Evolutionary conservation across 257 asterid species (phyloP).

Genomic region (Forsythia suspensa): DNA sequence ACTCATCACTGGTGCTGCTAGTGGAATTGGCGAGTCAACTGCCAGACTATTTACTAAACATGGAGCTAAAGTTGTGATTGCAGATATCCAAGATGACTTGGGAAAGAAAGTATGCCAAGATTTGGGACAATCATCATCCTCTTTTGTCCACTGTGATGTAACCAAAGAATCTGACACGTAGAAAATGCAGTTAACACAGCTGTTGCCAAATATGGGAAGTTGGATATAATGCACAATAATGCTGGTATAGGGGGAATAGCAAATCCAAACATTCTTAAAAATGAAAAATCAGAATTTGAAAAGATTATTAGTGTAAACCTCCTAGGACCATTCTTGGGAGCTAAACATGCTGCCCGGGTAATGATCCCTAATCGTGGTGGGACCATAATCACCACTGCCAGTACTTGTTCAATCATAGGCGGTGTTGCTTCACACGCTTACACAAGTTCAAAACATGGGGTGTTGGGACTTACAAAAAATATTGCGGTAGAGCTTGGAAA

Average conservation of each 20-base stretch:
- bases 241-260: slow-evolving; percentile 23
- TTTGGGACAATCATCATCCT: slow-evolving; percentile 18
- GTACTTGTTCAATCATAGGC: slow-evolving; percentile 19
- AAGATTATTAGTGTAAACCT: slow-evolving; percentile 30
- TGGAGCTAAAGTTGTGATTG: slow-evolving; percentile 12
- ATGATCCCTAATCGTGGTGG: slow-evolving; percentile 40
- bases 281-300: slow-evolving; percentile 13
- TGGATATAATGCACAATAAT: slow-evolving; percentile 41
- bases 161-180: slow-evolving; percentile 10
- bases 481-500: slow-evolving; percentile 31
- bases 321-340: slow-evolving; percentile 33
- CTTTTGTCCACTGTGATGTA: slow-evolving; percentile 26
- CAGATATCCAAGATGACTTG: slow-evolving; percentile 8
- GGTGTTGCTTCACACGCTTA: slow-evolving; percentile 29
- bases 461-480: slow-evolving; percentile 29
- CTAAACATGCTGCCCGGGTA: slow-evolving; percentile 46
- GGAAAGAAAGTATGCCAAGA: slow-evolving; percentile 1
- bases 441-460: slow-evolving; percentile 34
- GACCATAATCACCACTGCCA: slow-evolving; percentile 30
- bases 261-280: slow-evolving; percentile 19
- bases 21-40: slow-evolving; percentile 15
- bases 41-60: slow-evolving; percentile 4
- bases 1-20: slow-evolving; percentile 12
- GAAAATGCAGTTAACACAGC: slow-evolving; percentile 13
- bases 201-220: slow-evolving; percentile 28